Percentiles rank a stretch among this genome's conserved stretches.
These are phyloP conservation scores for Paraphoma sp. DNA, from an alignment of 2,329 filamentous ascomycete species.

Conservation along the genomic window DNA sequence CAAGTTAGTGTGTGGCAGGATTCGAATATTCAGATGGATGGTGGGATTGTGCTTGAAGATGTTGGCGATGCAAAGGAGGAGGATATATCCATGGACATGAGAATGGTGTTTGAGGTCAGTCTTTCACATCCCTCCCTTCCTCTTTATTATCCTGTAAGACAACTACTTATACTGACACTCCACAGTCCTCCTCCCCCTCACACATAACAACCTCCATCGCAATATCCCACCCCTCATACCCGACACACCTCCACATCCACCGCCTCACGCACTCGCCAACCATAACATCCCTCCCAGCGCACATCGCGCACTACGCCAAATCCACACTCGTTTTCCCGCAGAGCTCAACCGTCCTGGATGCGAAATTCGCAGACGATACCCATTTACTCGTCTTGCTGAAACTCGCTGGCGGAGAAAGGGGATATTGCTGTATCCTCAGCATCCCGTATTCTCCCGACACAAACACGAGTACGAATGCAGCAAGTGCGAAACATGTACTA, in stretches of 20 bases:
- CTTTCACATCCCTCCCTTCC: neutral
- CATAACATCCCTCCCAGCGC: conserved; percentile 48
- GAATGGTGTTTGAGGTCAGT: conserved; percentile 61
- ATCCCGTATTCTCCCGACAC: neutral
- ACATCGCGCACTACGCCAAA: conserved; percentile 51
- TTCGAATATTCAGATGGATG: conserved; percentile 70
- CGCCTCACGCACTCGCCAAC: conserved; percentile 46
- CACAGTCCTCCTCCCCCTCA: conserved; percentile 2
- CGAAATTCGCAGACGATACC: conserved; percentile 71
- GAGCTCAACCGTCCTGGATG: conserved; percentile 58
- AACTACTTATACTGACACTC: too few relatives aligned
- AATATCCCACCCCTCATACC: conserved; percentile 13
- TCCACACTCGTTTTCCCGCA: conserved; percentile 57
- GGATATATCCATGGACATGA: conserved; percentile 58
- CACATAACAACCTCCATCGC: conserved; percentile 36
- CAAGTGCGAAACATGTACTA: neutral
- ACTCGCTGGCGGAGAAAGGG: neutral
- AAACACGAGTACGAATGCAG: neutral
- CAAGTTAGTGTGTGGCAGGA: conserved; percentile 54
- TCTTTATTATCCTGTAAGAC: neutral
- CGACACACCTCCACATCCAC: conserved; percentile 33
- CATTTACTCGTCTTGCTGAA: conserved; percentile 66
- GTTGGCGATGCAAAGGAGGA: conserved; percentile 31
- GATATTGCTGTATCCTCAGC: conserved; percentile 5
- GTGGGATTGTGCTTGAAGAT: conserved; percentile 60